These are phyloP conservation scores for Backusella circina DNA, from an alignment of 192 early-diverging fungal species.

Conservation along the genomic window DNA sequence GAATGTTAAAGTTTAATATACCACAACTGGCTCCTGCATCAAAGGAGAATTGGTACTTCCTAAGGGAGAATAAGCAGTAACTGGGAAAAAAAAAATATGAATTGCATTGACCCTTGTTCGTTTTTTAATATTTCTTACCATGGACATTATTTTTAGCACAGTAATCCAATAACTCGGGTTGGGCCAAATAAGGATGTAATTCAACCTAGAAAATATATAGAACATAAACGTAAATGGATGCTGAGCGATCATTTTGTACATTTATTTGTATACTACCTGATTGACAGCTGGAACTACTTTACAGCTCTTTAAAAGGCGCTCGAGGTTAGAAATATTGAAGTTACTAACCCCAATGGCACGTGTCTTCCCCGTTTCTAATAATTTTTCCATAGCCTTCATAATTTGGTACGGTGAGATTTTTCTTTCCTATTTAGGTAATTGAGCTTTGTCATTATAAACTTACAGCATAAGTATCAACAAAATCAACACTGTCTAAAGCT, in stretches of 20 bases:
- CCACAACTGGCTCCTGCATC: conserved; percentile 17
- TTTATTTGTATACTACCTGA: conserved; percentile 15
- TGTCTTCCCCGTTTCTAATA: conserved; percentile 40
- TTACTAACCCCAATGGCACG: conserved; percentile 71
- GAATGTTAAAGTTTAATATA: conserved; percentile 8
- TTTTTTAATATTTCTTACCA: conserved; percentile 9
- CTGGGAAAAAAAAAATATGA: background rate
- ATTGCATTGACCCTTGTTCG: background rate
- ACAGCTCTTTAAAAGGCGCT: conserved; percentile 48
- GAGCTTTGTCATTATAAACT: conserved; percentile 9
- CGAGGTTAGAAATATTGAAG: conserved; percentile 53
- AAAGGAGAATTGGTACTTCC: conserved; percentile 42
- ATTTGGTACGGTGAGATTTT: background rate
- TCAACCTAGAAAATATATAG: conserved; percentile 62
- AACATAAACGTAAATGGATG: background rate
- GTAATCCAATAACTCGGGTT: conserved; percentile 69
- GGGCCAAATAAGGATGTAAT: conserved; percentile 76
- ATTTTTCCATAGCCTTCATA: conserved; percentile 45
- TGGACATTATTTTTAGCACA: conserved; percentile 64
- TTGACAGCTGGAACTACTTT: conserved; percentile 63
- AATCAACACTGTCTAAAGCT: conserved; percentile 30
- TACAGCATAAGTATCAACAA: conserved; percentile 49
- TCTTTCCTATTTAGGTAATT: conserved; percentile 3
- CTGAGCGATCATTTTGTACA: background rate
- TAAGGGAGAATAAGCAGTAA: conserved; percentile 84